These are phyloP conservation scores for Ziziphus jujuba DNA, from an alignment of 306 rosid genomes.

Conservation along the genomic window DNA sequence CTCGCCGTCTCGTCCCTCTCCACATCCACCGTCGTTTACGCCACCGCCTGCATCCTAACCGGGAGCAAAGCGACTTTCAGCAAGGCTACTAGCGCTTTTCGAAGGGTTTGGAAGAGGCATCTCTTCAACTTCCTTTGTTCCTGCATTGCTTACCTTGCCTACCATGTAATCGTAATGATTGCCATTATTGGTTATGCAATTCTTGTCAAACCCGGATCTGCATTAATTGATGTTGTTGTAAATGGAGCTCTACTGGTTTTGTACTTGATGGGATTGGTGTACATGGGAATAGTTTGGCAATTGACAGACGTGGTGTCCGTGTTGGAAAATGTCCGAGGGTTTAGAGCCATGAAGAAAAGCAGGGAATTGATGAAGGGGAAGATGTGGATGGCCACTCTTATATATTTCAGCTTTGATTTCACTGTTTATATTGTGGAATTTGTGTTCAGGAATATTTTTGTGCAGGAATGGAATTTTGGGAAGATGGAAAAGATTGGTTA, in stretches of 20 bases:
- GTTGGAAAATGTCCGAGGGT: conserved; percentile 60
- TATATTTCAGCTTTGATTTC: conserved; percentile 22
- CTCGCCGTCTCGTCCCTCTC: conserved; percentile 43
- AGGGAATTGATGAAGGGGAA: conserved; percentile 57
- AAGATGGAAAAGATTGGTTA: conserved; percentile 13
- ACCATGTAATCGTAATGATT: conserved; percentile 11
- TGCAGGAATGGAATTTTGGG: conserved; percentile 29
- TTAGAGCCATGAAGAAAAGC: conserved; percentile 73
- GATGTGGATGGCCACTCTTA: conserved; percentile 28
- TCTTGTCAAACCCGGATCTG: background rate
- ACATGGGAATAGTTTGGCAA: conserved; percentile 61
- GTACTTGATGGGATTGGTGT: conserved; percentile 46
- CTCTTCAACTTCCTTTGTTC: conserved; percentile 45
- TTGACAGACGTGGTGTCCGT: conserved; percentile 67
- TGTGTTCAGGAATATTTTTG: conserved; percentile 39
- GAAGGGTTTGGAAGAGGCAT: conserved; percentile 57
- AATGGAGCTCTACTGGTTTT: background rate
- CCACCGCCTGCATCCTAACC: conserved; percentile 52
- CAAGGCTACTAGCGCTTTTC: conserved; percentile 44
- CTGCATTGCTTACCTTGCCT: conserved; percentile 28
- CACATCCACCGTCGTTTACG: conserved; percentile 53
- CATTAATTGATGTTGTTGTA: background rate
- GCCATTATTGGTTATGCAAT: background rate
- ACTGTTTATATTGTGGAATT: conserved; percentile 5
- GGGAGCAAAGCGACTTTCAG: conserved; percentile 35